Evolutionary conservation across 208 protist genomes (phyloP).

Genomic region (Angomonas ambiguus): DNA sequence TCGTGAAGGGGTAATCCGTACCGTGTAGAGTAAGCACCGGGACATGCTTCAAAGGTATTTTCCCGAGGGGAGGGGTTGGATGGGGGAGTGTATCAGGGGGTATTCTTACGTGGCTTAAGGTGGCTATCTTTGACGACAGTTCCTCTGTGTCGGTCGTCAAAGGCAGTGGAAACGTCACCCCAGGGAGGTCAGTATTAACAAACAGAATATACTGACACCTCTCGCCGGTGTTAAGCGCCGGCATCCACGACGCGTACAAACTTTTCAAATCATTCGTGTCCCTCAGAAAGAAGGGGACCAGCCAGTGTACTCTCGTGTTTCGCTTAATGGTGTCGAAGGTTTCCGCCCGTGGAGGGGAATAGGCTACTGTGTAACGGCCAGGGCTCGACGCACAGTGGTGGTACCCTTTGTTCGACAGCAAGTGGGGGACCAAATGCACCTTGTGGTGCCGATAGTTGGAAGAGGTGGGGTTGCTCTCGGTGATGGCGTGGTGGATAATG

Average conservation of each 20-base stretch:
- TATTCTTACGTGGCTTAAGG: neutral
- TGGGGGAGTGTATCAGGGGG: too few species aligned
- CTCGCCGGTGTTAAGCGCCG: neutral
- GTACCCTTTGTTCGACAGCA: neutral
- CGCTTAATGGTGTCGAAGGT: neutral
- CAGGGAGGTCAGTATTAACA: conserved; percentile 4
- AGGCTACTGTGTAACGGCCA: neutral
- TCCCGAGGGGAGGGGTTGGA: neutral
- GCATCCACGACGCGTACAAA: neutral
- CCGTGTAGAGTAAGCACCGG: neutral
- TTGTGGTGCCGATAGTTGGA: neutral
- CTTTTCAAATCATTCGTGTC: neutral
- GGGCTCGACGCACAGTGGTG: neutral
- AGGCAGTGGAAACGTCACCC: too few species aligned
- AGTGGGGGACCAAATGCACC: neutral
- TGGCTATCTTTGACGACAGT: neutral
- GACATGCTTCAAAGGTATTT: neutral
- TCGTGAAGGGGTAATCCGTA: neutral
- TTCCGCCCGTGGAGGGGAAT: neutral
- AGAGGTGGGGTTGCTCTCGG: neutral
- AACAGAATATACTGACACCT: conserved; percentile 1
- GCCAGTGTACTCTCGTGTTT: neutral
- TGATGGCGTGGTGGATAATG: neutral
- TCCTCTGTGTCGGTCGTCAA: too few species aligned
- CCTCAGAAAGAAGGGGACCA: neutral